These are phyloP conservation scores for Apiospora rasikravindrae DNA, from an alignment of 2,329 filamentous ascomycete genomes.

Conservation along the genomic window DNA sequence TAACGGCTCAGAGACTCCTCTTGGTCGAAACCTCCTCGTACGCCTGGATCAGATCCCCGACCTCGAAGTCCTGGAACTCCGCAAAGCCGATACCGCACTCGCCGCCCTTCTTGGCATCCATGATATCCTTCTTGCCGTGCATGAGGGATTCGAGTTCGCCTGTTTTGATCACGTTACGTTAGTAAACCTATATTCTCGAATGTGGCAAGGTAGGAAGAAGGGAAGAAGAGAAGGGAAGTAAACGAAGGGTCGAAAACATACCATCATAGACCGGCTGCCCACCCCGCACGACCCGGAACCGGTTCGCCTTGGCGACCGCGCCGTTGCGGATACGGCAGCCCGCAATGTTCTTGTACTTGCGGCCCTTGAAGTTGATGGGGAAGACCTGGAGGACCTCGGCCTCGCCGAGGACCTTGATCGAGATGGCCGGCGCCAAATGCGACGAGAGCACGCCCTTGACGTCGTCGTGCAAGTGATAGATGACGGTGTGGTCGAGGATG, in stretches of 20 bases:
- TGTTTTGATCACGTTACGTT: slow-evolving; percentile 42
- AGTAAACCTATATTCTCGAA: background rate
- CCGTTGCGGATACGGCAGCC: slow-evolving; percentile 90
- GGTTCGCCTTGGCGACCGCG: slow-evolving; percentile 63
- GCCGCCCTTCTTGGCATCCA: slow-evolving; percentile 87
- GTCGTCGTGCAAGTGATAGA: slow-evolving; percentile 79
- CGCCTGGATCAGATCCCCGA: slow-evolving; percentile 86
- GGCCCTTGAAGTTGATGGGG: slow-evolving; percentile 78
- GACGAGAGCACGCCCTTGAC: slow-evolving; percentile 72
- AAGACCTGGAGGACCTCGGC: slow-evolving; percentile 86
- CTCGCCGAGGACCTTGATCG: slow-evolving; percentile 79
- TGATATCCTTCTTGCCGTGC: slow-evolving; percentile 89
- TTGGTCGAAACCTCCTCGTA: slow-evolving; percentile 82
- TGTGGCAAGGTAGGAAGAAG: slow-evolving; percentile 20
- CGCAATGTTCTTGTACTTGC: slow-evolving; percentile 75
- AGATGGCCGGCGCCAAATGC: slow-evolving; percentile 69
- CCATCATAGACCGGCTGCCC: slow-evolving; percentile 80
- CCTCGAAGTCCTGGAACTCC: slow-evolving; percentile 76
- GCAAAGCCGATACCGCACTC: slow-evolving; percentile 92
- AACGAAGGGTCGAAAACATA: slow-evolving; percentile 54
- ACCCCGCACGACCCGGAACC: slow-evolving; percentile 74
- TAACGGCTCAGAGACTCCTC: slow-evolving; percentile 48
- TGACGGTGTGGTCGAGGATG: slow-evolving; percentile 86
- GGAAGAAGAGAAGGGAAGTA: slow-evolving; percentile 2
- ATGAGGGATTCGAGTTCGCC: slow-evolving; percentile 83